Evolutionary conservation across 305 asterid species (phyloP).

Genomic region (Fraxinus paxiana): DNA sequence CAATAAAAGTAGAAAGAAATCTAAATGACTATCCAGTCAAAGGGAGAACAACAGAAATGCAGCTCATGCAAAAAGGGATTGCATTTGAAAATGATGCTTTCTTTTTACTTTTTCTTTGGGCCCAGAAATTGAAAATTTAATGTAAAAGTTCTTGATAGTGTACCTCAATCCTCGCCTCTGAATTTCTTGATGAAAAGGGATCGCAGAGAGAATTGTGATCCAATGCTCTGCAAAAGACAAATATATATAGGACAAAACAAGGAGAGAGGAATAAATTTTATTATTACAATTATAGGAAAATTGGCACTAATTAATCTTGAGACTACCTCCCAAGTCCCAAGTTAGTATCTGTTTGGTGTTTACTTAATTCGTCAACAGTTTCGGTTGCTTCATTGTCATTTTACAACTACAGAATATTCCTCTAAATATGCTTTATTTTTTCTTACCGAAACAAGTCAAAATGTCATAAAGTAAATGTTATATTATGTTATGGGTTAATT

Average conservation of each 20-base stretch:
- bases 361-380: neutral
- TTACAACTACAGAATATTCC: neutral
- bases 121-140: neutral
- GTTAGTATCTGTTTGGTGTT: too few species aligned
- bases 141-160: neutral
- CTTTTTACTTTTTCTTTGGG: neutral
- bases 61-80: neutral
- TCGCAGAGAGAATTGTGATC: neutral
- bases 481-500: too few species aligned
- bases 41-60: neutral
- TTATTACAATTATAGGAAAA: too few species aligned
- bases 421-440: neutral
- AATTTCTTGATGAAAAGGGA: neutral
- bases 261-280: neutral
- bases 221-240: neutral
- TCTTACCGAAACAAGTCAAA: neutral
- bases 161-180: neutral
- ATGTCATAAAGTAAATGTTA: neutral
- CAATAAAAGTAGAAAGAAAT: neutral
- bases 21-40: neutral
- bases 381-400: neutral
- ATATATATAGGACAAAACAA: neutral
- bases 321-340: neutral
- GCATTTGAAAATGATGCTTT: neutral
- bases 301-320: neutral